Conservation (phyloP, 164 flowering plant genomes). For the Chimonanthus salicifolius region DNA sequence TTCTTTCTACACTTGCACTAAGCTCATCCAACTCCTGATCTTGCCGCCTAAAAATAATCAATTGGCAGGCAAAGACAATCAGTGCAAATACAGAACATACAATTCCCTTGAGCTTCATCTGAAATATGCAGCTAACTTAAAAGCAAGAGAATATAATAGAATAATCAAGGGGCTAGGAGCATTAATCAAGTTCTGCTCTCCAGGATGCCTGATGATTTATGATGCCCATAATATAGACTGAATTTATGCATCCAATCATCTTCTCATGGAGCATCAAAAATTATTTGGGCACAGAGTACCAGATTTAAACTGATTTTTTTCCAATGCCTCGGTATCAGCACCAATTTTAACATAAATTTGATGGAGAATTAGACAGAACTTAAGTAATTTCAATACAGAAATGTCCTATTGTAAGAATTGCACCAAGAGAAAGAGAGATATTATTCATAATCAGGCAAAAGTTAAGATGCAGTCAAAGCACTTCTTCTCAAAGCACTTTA, state of each 20-base stretch:
- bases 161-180: background rate
- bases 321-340: no score
- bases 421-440: no score
- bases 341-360: no score
- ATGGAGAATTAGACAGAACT: no score
- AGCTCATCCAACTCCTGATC: slow-evolving; percentile 95
- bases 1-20: slow-evolving; percentile 83
- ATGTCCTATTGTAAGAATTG: no score
- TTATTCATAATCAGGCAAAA: no score
- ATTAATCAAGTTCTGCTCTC: background rate
- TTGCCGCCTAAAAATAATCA: slow-evolving; percentile 57
- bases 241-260: background rate
- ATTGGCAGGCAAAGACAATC: background rate
- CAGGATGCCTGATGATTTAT: background rate
- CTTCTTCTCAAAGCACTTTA: no score
- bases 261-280: background rate
- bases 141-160: background rate
- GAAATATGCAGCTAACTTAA: background rate
- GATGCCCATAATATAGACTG: background rate
- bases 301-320: no score
- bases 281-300: no score
- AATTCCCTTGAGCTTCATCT: background rate
- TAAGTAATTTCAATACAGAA: no score
- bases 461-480: no score
- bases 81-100: background rate